Conservation (phyloP, 1,139 yeast genomes). For the Suhomyces yuchorum region DNA sequence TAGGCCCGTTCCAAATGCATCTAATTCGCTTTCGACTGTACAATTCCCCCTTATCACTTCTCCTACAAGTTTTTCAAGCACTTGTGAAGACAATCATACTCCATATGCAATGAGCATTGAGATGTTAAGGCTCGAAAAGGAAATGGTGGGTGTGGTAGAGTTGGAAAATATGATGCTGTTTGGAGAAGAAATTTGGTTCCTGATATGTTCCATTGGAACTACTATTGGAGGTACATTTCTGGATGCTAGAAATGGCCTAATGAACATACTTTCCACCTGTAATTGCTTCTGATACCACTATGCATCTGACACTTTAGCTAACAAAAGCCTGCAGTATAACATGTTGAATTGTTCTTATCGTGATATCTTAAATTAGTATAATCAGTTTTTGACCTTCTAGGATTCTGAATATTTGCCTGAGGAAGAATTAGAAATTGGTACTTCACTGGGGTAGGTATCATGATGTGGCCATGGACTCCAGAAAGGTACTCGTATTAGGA, state of each 20-base stretch:
- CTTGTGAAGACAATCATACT: background rate
- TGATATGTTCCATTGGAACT: background rate
- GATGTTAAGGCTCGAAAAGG: background rate
- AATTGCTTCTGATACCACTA: background rate
- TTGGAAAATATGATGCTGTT: conserved; percentile 4
- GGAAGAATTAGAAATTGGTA: too few species aligned
- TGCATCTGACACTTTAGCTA: too few species aligned
- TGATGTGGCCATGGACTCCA: too few species aligned
- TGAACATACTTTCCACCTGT: background rate
- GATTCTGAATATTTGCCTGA: too few species aligned
- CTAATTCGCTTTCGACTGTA: background rate
- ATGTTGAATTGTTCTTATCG: too few species aligned
- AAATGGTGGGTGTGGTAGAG: background rate
- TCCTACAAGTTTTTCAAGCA: too few species aligned
- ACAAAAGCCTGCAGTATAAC: too few species aligned
- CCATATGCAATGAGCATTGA: background rate
- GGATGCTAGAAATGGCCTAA: background rate
- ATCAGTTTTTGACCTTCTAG: too few species aligned
- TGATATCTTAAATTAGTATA: too few species aligned
- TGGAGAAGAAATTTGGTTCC: background rate
- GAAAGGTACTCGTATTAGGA: too few species aligned
- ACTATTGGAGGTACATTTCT: background rate
- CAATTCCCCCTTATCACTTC: background rate
- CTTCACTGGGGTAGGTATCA: too few species aligned
- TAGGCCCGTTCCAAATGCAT: background rate